A percentile compares a stretch with the other conserved stretches of the same genome.
Conservation (phyloP, 2,329 filamentous ascomycete species). For the Ceratocystis colombiana region DNA sequence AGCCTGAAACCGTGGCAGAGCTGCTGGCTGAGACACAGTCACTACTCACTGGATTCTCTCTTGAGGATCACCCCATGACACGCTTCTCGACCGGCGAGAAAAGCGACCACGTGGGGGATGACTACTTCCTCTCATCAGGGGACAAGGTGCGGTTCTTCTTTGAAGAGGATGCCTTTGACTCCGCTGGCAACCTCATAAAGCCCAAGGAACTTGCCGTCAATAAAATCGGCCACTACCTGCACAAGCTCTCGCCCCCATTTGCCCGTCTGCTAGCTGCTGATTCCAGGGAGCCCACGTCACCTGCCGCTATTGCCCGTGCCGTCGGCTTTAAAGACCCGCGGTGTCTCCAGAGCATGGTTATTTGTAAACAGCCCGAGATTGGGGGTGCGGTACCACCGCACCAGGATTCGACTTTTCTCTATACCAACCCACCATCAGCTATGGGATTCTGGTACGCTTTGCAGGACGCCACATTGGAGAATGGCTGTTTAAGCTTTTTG, state of each 20-base stretch:
- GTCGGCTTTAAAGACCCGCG: slow-evolving; percentile 68
- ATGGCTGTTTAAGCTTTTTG: slow-evolving; percentile 82
- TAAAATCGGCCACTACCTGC: slow-evolving; percentile 72
- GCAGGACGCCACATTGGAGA: slow-evolving; percentile 76
- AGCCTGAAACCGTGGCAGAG: slow-evolving; percentile 50
- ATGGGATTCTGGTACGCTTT: slow-evolving; percentile 97
- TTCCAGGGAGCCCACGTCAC: slow-evolving; percentile 38
- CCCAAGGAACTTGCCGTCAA: slow-evolving; percentile 82
- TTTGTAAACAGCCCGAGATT: slow-evolving; percentile 96
- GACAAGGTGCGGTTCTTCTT: slow-evolving; percentile 97
- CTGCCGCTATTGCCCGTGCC: slow-evolving; percentile 54
- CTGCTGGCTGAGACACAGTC: slow-evolving; percentile 65
- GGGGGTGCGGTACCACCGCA: slow-evolving; percentile 84
- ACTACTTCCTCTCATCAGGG: slow-evolving; percentile 82
- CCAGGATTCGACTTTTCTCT: slow-evolving; percentile 86
- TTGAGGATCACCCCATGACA: slow-evolving; percentile 84
- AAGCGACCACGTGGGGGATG: slow-evolving; percentile 74
- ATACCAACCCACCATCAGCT: slow-evolving; percentile 77
- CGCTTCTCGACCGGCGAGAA: slow-evolving; percentile 77
- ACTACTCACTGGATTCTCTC: slow-evolving; percentile 64
- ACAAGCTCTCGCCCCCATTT: slow-evolving; percentile 59
- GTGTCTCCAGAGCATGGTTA: slow-evolving; percentile 87
- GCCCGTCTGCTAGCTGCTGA: slow-evolving; percentile 44
- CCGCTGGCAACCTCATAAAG: slow-evolving; percentile 54
- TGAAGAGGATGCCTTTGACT: slow-evolving; percentile 80